These are phyloP conservation scores for Tylopilus rubrobrunneus DNA, from an alignment of 768 basidiomycete species.

Conservation along the genomic window DNA sequence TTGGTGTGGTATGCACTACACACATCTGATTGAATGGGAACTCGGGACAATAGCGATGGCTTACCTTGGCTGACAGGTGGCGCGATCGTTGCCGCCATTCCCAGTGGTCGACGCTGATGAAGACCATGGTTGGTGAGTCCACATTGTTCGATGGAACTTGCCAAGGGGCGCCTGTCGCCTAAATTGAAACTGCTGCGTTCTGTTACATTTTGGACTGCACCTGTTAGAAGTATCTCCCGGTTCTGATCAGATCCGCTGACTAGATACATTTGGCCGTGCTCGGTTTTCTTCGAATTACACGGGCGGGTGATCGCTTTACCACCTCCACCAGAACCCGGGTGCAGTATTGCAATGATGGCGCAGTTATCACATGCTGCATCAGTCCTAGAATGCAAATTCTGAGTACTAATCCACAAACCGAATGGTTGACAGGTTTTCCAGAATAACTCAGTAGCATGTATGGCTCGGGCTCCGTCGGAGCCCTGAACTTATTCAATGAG, in stretches of 20 bases:
- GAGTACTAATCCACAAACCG: slow-evolving; percentile 1
- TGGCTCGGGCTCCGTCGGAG: neutral
- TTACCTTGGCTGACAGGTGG: slow-evolving; percentile 18
- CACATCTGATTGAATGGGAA: slow-evolving; percentile 9
- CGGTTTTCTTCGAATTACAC: neutral
- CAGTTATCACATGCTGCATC: neutral
- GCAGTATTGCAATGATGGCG: neutral
- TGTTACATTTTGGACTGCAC: slow-evolving; percentile 6
- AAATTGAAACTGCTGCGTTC: neutral
- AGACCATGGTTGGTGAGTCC: neutral
- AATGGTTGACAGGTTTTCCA: neutral
- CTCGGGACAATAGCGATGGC: slow-evolving; percentile 15
- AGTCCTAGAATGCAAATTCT: neutral
- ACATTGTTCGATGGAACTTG: slow-evolving; percentile 3
- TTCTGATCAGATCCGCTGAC: neutral
- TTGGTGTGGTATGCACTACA: neutral
- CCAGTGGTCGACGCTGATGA: slow-evolving; percentile 3
- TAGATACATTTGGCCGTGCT: neutral
- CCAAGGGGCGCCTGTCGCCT: neutral
- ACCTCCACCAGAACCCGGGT: neutral
- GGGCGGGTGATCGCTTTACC: neutral
- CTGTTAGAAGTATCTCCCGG: neutral
- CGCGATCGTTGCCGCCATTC: slow-evolving; percentile 11
- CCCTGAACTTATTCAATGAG: neutral
- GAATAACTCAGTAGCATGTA: neutral